A percentile compares a stretch with the other conserved stretches of the same genome.
Evolutionary conservation across 2,329 filamentous ascomycete species (phyloP).

Genomic region (Ramularia endophylla): DNA sequence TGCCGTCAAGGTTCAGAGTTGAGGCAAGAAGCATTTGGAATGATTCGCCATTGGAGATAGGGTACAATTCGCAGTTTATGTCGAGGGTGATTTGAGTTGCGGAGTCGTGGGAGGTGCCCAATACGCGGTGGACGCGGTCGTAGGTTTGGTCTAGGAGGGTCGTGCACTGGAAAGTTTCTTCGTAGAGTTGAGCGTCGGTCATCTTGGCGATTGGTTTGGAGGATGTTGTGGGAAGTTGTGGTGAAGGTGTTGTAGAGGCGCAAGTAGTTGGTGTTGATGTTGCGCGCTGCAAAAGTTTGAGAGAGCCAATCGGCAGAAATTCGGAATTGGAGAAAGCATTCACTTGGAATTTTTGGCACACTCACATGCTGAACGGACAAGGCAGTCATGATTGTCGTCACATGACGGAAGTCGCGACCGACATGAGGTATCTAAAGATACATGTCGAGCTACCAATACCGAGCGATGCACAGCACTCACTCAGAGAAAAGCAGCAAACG

Average conservation of each 20-base stretch:
- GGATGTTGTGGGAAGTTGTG: background rate
- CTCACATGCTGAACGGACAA: too few species aligned
- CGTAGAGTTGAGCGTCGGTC: constrained; percentile 23
- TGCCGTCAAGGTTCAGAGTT: constrained; percentile 80
- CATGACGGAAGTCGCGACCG: too few species aligned
- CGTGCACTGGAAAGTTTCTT: constrained; percentile 24
- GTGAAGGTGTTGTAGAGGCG: background rate
- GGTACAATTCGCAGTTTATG: constrained; percentile 90
- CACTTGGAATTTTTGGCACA: too few species aligned
- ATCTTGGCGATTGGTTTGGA: constrained; percentile 8
- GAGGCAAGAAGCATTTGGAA: constrained; percentile 78
- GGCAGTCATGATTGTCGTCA: too few species aligned
- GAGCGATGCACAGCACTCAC: too few species aligned
- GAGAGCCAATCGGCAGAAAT: too few species aligned
- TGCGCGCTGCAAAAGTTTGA: too few species aligned
- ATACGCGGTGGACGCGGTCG: constrained; percentile 86
- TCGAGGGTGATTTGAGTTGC: constrained; percentile 77
- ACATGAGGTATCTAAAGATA: too few species aligned
- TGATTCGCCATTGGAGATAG: constrained; percentile 65
- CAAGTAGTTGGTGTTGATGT: background rate
- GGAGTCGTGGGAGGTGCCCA: constrained; percentile 67
- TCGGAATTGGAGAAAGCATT: too few species aligned
- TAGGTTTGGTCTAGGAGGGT: constrained; percentile 80
- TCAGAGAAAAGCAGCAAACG: too few species aligned
- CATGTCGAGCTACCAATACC: too few species aligned